Conservation (phyloP, 2,329 filamentous ascomycete genomes). For the Grosmannia clavigera region DNA sequence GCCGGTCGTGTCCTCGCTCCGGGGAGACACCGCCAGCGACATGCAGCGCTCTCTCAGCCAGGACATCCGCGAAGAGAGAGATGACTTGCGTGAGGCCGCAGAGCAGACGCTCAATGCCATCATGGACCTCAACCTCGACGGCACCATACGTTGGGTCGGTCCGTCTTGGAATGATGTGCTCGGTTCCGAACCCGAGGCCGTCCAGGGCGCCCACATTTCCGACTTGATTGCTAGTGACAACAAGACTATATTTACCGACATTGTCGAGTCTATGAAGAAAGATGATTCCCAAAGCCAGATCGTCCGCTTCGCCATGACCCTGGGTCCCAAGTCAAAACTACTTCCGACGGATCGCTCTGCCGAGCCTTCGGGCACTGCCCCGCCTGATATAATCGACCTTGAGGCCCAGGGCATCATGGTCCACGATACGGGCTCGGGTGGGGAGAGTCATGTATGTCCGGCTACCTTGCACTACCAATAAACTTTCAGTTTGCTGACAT, state of each 20-base stretch:
- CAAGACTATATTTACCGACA: conserved; percentile 66
- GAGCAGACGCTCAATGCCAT: conserved; percentile 96
- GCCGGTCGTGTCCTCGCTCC: conserved; percentile 39
- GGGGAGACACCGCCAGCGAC: conserved; percentile 32
- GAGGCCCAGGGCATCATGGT: conserved; percentile 99
- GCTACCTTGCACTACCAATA: neutral
- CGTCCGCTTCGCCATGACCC: conserved; percentile 63
- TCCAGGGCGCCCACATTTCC: conserved; percentile 66
- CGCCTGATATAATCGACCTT: conserved; percentile 53
- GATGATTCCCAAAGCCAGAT: conserved; percentile 91
- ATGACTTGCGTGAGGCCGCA: conserved; percentile 87
- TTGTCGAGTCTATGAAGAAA: conserved; percentile 77
- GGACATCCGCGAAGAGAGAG: conserved; percentile 83
- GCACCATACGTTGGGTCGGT: conserved; percentile 88
- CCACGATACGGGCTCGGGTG: conserved; percentile 76
- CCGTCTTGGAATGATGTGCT: conserved; percentile 92
- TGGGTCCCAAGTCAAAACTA: conserved; percentile 58
- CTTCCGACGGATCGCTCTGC: conserved; percentile 29
- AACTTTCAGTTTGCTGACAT: neutral
- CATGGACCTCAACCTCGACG: conserved; percentile 82
- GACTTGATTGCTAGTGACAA: conserved; percentile 71
- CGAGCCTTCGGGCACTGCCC: conserved; percentile 24
- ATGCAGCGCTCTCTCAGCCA: conserved; percentile 65
- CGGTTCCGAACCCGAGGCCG: conserved; percentile 59
- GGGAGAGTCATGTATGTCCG: conserved; percentile 71